Conservation (phyloP, 208 protist species). For the Borovskyia barvae region DNA sequence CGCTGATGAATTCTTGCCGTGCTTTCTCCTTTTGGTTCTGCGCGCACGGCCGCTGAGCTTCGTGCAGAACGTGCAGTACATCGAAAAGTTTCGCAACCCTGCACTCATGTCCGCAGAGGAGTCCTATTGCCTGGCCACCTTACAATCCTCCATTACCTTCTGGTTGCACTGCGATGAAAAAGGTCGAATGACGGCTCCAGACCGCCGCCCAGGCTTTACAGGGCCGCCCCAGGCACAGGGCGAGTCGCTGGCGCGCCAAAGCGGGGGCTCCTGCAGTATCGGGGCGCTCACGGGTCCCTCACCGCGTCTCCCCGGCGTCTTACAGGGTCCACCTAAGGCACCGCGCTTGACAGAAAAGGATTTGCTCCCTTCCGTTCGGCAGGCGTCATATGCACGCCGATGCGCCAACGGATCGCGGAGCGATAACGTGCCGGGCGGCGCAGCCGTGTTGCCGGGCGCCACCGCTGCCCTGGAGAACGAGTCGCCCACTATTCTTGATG, state of each 20-base stretch:
- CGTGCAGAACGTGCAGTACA: constrained; percentile 71
- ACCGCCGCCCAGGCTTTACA: not conserved
- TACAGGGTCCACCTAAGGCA: not conserved
- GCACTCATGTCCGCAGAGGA: constrained; percentile 51
- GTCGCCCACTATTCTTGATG: constrained; percentile 24
- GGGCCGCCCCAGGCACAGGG: not conserved
- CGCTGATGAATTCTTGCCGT: constrained; percentile 79
- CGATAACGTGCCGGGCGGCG: too few species aligned
- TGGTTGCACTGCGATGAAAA: constrained; percentile 55
- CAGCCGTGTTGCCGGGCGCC: not conserved
- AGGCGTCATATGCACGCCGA: constrained; percentile 26
- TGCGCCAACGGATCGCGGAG: too few species aligned
- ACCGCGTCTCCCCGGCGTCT: not conserved
- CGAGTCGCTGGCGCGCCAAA: not conserved
- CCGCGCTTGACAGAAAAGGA: constrained; percentile 32
- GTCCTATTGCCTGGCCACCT: constrained; percentile 70
- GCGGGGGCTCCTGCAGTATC: not conserved
- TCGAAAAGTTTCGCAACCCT: constrained; percentile 50
- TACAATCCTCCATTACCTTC: constrained; percentile 60
- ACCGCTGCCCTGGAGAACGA: constrained; percentile 1
- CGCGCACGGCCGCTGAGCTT: constrained; percentile 63
- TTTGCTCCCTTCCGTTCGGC: constrained; percentile 49
- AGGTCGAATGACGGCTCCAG: constrained; percentile 13
- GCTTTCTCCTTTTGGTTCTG: constrained; percentile 78
- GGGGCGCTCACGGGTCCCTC: not conserved